Base-by-base conservation (phyloP, 2,329 filamentous ascomycete genomes). In the Catunica adiposa region DNA sequence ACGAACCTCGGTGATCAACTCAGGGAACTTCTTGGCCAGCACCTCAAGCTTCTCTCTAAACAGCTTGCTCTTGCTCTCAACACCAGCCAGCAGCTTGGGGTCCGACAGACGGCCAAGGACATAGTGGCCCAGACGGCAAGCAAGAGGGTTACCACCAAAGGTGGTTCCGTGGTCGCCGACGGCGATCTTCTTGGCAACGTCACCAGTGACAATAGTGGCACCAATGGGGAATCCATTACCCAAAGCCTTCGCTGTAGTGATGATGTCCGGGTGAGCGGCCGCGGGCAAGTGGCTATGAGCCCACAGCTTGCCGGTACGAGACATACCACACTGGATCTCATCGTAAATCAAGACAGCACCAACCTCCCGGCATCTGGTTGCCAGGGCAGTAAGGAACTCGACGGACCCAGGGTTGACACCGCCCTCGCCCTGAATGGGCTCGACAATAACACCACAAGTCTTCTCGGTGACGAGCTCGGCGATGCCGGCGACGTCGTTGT, bases 151-250 rank as follows among this genome's bases (percentile, higher is more conserved):
- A 42, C 89, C 89, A 56, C 89, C 89, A 63, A 94, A 96, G 0
- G 89, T 96, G 15, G 89, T 96, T 52, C 89, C 89, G 69, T 96
- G 89, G 67, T 96, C 89, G 58, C 89, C 87, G 9, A 68, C 69
- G 61, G 68, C 66, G 60, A 72, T 72, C 63, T 67, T 71, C 23
- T 70, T 69, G 44, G 63, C 62, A 3, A 73, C 69, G 22, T 64
- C 61, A 54, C 66, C 63, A 14, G 69, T 72, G 25, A 73, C 69
- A 23, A 73, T 61, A 22, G 71, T 70, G 5, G 92, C 92, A 53
- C 88, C 92, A 61, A 98, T 89, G 51, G 92, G 92, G 68, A 96
- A 90, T 3, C 92, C 92, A 65, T 98, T 98, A 15, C 92, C 92
- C 1, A 98, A 80, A 0, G 92, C 92, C 73, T 98, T 98, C 57